Conservation (phyloP, 2,329 filamentous ascomycete genomes). For the Cladosporium colombiae region DNA sequence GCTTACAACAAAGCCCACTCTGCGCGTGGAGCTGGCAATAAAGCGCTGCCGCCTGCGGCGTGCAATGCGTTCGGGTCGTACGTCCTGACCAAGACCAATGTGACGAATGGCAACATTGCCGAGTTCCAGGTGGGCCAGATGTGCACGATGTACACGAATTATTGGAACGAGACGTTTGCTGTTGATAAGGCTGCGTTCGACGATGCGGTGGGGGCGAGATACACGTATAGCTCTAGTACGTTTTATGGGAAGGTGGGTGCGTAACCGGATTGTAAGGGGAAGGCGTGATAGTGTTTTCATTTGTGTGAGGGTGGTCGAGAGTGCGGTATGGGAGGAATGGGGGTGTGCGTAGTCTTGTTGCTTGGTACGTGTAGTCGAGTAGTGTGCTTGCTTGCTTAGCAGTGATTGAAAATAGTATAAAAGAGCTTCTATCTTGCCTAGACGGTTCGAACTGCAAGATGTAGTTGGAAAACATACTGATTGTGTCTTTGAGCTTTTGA, state of each 20-base stretch:
- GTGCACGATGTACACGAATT: slow-evolving; percentile 13
- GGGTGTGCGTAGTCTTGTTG: neutral
- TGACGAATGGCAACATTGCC: neutral
- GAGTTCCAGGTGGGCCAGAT: slow-evolving; percentile 10
- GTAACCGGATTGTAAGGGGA: neutral
- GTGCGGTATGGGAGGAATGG: neutral
- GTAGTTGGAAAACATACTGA: no score
- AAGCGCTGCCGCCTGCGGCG: neutral
- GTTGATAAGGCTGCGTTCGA: neutral
- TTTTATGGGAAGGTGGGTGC: slow-evolving; percentile 7
- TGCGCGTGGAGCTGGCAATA: no score
- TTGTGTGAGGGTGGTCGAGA: no score
- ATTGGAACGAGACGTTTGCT: slow-evolving; percentile 12
- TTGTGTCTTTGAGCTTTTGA: no score
- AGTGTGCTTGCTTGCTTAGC: no score
- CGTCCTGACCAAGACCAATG: slow-evolving; percentile 13
- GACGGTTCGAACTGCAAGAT: no score
- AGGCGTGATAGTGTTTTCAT: no score
- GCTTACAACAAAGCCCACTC: neutral
- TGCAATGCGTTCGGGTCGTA: slow-evolving; percentile 19
- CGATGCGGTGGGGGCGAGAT: neutral
- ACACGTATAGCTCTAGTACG: neutral
- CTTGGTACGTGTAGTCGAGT: neutral
- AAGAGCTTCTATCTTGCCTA: no score
- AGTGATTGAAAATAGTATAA: no score